These are phyloP conservation scores for Tricholoma bakamatsutake DNA, from an alignment of 768 basidiomycete genomes.

Conservation along the genomic window DNA sequence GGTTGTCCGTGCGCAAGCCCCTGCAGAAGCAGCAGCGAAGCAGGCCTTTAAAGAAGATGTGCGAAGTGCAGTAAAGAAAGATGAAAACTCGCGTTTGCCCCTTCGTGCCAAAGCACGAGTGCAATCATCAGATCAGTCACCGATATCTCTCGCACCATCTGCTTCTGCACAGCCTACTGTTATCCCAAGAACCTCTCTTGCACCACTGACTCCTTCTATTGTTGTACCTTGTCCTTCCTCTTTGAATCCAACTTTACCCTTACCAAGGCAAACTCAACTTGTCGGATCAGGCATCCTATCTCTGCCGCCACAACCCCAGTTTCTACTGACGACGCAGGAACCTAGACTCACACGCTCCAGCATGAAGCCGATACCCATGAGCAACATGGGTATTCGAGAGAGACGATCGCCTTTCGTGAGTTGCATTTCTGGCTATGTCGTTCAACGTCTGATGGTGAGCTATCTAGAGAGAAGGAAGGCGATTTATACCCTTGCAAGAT, in stretches of 20 bases:
- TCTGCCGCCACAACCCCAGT: background rate
- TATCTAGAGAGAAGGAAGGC: constrained; percentile 36
- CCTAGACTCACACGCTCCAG: background rate
- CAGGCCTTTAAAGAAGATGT: background rate
- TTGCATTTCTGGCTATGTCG: background rate
- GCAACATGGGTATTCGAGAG: constrained; percentile 11
- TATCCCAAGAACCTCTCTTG: background rate
- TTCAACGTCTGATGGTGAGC: background rate
- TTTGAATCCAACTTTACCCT: background rate
- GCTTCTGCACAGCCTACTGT: background rate
- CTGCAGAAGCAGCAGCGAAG: background rate
- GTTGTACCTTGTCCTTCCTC: background rate
- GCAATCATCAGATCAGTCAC: background rate
- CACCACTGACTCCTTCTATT: background rate
- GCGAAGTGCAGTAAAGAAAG: background rate
- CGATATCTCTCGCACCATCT: background rate
- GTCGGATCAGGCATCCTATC: background rate
- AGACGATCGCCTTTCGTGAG: constrained; percentile 23
- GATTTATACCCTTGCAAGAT: constrained; percentile 43
- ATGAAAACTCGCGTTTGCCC: background rate
- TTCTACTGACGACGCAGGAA: background rate
- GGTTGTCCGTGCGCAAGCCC: background rate
- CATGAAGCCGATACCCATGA: background rate
- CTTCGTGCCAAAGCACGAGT: too few species aligned
- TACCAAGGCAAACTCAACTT: background rate